phyloP scores from a whole-genome alignment of 75 land plant genomes.

The Larix kaempferi region DNA sequence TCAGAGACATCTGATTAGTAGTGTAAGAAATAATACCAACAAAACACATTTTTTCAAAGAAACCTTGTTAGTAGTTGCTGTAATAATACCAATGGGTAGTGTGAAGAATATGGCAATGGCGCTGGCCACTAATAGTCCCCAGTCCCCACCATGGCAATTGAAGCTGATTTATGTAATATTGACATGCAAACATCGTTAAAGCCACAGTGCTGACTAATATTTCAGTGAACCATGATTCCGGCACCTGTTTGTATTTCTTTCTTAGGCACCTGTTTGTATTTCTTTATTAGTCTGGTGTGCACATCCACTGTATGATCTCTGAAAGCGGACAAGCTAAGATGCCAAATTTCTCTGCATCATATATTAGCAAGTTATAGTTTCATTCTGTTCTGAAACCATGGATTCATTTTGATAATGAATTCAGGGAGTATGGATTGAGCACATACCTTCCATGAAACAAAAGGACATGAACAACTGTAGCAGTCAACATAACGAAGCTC shows the following conservation, averaged over 20 bases:
- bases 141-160: slow-evolving; percentile 43
- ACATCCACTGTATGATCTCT: slow-evolving; percentile 11
- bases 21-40: no score
- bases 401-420: not conserved
- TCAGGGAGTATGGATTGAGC: not conserved
- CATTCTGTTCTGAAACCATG: not conserved
- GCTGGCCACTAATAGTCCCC: slow-evolving; percentile 29
- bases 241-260: slow-evolving; percentile 18
- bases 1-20: no score
- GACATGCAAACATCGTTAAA: slow-evolving; percentile 10
- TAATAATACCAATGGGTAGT: slow-evolving; percentile 34
- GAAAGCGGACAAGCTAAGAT: slow-evolving; percentile 18
- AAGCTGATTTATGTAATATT: slow-evolving; percentile 14
- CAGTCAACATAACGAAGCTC: slow-evolving; percentile 28
- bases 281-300: slow-evolving; percentile 24
- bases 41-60: not conserved
- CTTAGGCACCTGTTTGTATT: slow-evolving; percentile 20
- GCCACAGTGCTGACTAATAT: slow-evolving; percentile 5
- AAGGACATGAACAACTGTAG: slow-evolving; percentile 28
- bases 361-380: not conserved
- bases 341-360: slow-evolving; percentile 27
- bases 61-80: slow-evolving; percentile 35
- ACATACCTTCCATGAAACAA: slow-evolving; percentile 29
- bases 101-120: slow-evolving; percentile 25
- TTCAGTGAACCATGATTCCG: slow-evolving; percentile 21